These are phyloP conservation scores for Trichoderma brevicompactum DNA, from an alignment of 2,329 filamentous ascomycete genomes.

Conservation along the genomic window DNA sequence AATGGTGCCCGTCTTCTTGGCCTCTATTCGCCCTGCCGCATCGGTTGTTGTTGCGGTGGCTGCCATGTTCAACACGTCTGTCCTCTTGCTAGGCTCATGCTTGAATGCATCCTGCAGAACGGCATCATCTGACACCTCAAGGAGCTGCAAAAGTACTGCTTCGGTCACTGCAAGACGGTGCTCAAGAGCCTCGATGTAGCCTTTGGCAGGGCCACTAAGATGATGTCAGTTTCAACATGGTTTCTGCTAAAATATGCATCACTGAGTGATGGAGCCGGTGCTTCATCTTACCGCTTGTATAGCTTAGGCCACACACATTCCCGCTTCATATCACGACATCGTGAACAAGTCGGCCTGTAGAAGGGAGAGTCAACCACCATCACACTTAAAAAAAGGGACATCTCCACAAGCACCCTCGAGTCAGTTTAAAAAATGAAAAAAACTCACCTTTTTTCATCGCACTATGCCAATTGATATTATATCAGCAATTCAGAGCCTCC, in stretches of 20 bases:
- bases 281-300: slow-evolving; percentile 26
- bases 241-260: not conserved
- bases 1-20: slow-evolving; percentile 26
- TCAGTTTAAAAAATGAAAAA: fast-evolving
- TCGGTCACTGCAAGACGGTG: slow-evolving; percentile 24
- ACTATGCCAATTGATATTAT: not conserved
- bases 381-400: not conserved
- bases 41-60: slow-evolving; percentile 3
- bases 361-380: not conserved
- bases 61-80: not conserved
- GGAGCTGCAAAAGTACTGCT: slow-evolving; percentile 20
- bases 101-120: slow-evolving; percentile 16
- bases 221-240: not conserved
- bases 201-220: slow-evolving; percentile 19
- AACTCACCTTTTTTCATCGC: slow-evolving; percentile 24
- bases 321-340: slow-evolving; percentile 25
- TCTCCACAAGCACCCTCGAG: not conserved
- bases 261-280: not conserved
- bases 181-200: slow-evolving; percentile 22
- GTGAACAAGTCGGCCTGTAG: slow-evolving; percentile 19
- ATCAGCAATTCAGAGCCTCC: not conserved
- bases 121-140: slow-evolving; percentile 7
- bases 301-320: slow-evolving; percentile 26
- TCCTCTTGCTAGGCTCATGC: slow-evolving; percentile 9
- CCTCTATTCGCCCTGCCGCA: slow-evolving; percentile 24